Evolutionary conservation across 495 filamentous ascomycete species (phyloP).

Genomic region (Penicillium desertorum): DNA sequence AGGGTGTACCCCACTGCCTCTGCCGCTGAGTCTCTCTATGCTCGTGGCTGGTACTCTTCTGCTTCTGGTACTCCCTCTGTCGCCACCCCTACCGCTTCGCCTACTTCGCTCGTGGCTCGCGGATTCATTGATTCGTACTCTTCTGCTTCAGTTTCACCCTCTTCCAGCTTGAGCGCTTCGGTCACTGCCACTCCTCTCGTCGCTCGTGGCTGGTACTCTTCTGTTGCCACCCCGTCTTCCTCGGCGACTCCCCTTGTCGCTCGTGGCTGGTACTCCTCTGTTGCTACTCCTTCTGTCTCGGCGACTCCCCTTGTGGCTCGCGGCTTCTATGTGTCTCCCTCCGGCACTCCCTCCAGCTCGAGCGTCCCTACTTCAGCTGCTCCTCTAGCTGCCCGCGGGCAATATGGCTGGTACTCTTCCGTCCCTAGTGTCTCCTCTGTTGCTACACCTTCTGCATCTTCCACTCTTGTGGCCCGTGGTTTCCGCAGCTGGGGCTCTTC

Average conservation of each 20-base stretch:
- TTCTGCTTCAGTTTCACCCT: constrained; percentile 2
- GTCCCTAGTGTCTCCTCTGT: constrained; percentile 2
- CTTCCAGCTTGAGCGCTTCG: constrained; percentile 1
- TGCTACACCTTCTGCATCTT: constrained; percentile 6
- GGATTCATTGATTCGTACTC: constrained; percentile 7
- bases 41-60: constrained; percentile 14
- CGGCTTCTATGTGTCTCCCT: neutral
- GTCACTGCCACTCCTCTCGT: constrained; percentile 9
- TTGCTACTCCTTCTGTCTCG: constrained; percentile 5
- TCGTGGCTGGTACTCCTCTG: too few species aligned
- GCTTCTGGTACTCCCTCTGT: constrained; percentile 5
- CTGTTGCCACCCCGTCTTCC: constrained; percentile 7
- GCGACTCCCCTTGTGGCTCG: constrained; percentile 13
- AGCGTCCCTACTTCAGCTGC: constrained; percentile 11
- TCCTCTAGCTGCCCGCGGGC: constrained; percentile 12
- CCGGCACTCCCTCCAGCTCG: constrained; percentile 6
- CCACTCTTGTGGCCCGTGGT: constrained; percentile 2
- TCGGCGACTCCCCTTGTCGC: neutral
- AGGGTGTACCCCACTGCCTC: neutral
- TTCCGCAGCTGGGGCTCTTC: constrained; percentile 13
- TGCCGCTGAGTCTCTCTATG: constrained; percentile 10
- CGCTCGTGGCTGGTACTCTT: constrained; percentile 8
- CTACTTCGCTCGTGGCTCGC: constrained; percentile 19
- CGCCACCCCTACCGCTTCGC: neutral
- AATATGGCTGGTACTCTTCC: constrained; percentile 10